phyloP scores from a whole-genome alignment of 495 filamentous ascomycete genomes.

The Aspergillus carlsbadensis region DNA sequence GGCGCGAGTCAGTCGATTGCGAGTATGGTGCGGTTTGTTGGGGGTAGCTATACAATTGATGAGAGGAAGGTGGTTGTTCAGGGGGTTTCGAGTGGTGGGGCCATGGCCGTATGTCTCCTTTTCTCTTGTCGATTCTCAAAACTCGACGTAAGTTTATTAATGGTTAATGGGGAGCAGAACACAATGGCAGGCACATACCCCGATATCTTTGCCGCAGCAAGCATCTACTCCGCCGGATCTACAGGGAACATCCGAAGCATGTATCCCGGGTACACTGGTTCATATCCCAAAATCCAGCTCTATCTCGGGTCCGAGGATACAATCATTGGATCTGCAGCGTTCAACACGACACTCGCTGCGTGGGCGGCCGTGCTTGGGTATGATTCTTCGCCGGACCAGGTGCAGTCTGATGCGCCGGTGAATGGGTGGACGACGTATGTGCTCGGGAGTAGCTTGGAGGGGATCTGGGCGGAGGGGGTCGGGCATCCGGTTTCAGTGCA shows the following conservation, averaged over 20 bases:
- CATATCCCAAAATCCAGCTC: constrained; percentile 10
- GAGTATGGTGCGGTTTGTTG: constrained; percentile 1
- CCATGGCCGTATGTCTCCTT: neutral
- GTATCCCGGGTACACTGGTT: constrained; percentile 3
- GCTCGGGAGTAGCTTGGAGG: constrained; percentile 7
- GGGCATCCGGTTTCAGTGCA: constrained; percentile 2
- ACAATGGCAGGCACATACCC: constrained; percentile 8
- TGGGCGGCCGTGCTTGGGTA: constrained; percentile 10
- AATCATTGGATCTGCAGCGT: constrained; percentile 7
- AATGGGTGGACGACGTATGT: constrained; percentile 5
- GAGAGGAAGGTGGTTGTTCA: neutral
- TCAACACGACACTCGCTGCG: constrained; percentile 9
- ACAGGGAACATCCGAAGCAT: constrained; percentile 4
- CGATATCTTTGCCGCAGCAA: constrained; percentile 8
- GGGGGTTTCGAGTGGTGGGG: no score
- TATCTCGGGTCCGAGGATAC: constrained; percentile 12
- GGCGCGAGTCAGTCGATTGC: constrained; percentile 12
- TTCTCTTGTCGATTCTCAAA: no score
- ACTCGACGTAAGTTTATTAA: no score
- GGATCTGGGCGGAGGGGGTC: constrained; percentile 6
- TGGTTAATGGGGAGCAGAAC: neutral
- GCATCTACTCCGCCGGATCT: constrained; percentile 11
- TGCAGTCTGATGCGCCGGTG: neutral
- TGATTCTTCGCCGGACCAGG: neutral
- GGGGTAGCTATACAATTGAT: neutral